Evolutionary conservation across 805 yeast genomes (phyloP).

Genomic region (Ogataea henricii): DNA sequence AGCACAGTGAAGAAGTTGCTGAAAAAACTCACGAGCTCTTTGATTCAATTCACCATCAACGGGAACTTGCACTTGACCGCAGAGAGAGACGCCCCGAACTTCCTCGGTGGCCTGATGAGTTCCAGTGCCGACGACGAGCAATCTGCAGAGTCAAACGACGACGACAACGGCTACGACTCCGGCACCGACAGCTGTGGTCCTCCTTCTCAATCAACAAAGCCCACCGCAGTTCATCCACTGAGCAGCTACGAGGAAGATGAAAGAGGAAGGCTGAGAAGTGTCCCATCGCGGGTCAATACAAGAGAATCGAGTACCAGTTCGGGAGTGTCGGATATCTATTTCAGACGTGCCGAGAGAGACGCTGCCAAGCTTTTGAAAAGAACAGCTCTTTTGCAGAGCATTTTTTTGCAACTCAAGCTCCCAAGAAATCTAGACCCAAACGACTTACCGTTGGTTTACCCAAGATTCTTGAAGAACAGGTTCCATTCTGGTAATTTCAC

Average conservation of each 20-base stretch:
- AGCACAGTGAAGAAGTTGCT: conserved; percentile 49
- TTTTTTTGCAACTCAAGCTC: conserved; percentile 20
- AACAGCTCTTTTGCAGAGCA: conserved; percentile 17
- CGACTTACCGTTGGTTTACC: conserved; percentile 63
- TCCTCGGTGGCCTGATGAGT: conserved; percentile 23
- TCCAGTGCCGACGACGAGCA: conserved; percentile 20
- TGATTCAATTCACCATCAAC: conserved; percentile 65
- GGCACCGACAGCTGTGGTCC: not conserved
- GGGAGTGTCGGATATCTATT: conserved; percentile 16
- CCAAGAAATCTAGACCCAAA: conserved; percentile 18
- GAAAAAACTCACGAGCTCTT: conserved; percentile 52
- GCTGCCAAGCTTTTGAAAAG: conserved; percentile 24
- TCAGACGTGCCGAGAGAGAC: conserved; percentile 27
- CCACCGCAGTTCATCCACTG: not conserved
- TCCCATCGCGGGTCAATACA: not conserved
- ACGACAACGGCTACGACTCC: not conserved
- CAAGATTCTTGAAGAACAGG: conserved; percentile 64
- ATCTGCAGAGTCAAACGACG: conserved; percentile 6
- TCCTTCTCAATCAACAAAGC: no score
- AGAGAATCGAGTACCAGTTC: conserved; percentile 12
- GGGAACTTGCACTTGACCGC: conserved; percentile 60
- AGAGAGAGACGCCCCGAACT: conserved; percentile 24
- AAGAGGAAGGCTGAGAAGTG: conserved; percentile 1
- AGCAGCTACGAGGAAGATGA: not conserved
- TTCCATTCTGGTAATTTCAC: conserved; percentile 82